phyloP scores from a whole-genome alignment of 805 yeast genomes.

The Candida loeiensis region DNA sequence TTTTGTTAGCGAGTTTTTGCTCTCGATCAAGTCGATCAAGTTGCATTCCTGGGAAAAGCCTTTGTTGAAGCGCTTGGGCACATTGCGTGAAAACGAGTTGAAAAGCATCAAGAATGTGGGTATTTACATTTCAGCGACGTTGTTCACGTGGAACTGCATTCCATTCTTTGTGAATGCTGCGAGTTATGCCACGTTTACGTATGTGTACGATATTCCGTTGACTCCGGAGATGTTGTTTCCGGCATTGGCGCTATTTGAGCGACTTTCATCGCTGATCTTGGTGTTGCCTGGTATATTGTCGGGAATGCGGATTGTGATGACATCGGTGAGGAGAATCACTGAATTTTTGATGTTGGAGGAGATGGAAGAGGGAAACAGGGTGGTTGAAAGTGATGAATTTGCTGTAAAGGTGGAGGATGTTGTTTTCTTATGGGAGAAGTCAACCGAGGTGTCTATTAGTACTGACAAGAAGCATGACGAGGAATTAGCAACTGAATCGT shows the following conservation, averaged over 20 bases:
- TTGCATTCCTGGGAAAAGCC: constrained; percentile 43
- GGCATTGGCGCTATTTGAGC: constrained; percentile 35
- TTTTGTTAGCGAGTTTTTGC: constrained; percentile 36
- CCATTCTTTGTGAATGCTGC: constrained; percentile 37
- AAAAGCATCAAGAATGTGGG: constrained; percentile 27
- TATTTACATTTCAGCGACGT: constrained; percentile 28
- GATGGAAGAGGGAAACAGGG: constrained; percentile 22
- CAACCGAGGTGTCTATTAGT: too few relatives aligned
- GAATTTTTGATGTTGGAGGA: constrained; percentile 34
- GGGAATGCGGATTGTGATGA: constrained; percentile 26
- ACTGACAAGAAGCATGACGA: too few relatives aligned
- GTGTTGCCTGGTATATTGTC: constrained; percentile 31
- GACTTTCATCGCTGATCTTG: constrained; percentile 34
- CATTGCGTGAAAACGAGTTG: constrained; percentile 36
- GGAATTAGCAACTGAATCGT: constrained; percentile 15
- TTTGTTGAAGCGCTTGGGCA: constrained; percentile 30
- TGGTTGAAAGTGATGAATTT: constrained; percentile 15
- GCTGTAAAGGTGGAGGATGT: constrained; percentile 27
- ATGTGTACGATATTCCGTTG: constrained; percentile 21
- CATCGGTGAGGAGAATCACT: constrained; percentile 31
- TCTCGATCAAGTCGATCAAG: constrained; percentile 36
- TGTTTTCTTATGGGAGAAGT: constrained; percentile 31
- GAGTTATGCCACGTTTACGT: constrained; percentile 27
- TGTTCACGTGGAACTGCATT: constrained; percentile 37
- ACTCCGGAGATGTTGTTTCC: constrained; percentile 40